Conservation (phyloP, 495 filamentous ascomycete genomes). For the Penicillium simplicissimum region DNA sequence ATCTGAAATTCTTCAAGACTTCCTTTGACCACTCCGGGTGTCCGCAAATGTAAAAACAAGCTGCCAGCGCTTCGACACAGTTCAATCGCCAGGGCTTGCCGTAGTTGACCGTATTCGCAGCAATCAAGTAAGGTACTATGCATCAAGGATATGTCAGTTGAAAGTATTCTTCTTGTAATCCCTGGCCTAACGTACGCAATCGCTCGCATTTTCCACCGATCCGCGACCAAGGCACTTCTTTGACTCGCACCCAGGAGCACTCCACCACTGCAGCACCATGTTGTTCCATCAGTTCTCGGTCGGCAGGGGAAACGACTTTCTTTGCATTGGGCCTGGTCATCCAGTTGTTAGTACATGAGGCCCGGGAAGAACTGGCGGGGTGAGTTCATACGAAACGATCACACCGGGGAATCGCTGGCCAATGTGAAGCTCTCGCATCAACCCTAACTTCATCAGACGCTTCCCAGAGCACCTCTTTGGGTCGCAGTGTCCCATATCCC, state of each 20-base stretch:
- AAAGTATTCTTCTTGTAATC: neutral
- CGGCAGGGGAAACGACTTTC: slow-evolving; percentile 74
- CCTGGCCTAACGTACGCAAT: slow-evolving; percentile 49
- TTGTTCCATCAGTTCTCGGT: slow-evolving; percentile 76
- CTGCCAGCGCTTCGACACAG: slow-evolving; percentile 92
- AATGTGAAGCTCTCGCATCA: slow-evolving; percentile 91
- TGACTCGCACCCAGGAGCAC: slow-evolving; percentile 91
- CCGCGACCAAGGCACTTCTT: slow-evolving; percentile 85
- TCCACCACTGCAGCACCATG: slow-evolving; percentile 95
- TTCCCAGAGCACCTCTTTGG: slow-evolving; percentile 97
- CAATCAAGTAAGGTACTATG: slow-evolving; percentile 85
- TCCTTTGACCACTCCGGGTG: slow-evolving; percentile 86
- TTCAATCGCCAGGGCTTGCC: slow-evolving; percentile 92
- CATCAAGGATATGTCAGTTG: neutral
- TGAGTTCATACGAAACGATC: slow-evolving; percentile 68
- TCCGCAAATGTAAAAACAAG: slow-evolving; percentile 89
- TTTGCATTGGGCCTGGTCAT: slow-evolving; percentile 79
- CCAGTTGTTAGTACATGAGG: slow-evolving; percentile 14
- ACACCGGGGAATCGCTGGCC: slow-evolving; percentile 90
- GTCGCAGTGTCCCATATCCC: slow-evolving; percentile 97
- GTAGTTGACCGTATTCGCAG: slow-evolving; percentile 96
- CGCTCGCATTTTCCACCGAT: slow-evolving; percentile 96
- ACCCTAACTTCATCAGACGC: slow-evolving; percentile 81
- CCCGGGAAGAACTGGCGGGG: slow-evolving; percentile 6
- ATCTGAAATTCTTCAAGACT: slow-evolving; percentile 79